A percentile compares a stretch with the other conserved stretches of the same genome.
Evolutionary conservation across 805 yeast genomes (phyloP).

Genomic region (Komagataella pseudopastoris): DNA sequence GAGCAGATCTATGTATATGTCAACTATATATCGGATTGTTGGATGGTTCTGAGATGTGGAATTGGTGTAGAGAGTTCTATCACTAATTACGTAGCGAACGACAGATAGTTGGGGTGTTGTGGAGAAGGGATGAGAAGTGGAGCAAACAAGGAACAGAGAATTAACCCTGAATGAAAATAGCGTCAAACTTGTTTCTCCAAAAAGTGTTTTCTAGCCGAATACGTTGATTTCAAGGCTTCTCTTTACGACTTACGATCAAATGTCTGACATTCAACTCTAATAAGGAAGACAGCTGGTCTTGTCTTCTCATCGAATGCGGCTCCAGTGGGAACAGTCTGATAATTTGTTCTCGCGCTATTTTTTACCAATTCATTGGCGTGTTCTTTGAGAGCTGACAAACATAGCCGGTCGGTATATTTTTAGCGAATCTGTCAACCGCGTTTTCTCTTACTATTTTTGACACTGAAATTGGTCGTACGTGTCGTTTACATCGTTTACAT

Average conservation of each 20-base stretch:
- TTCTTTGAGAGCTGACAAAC: background rate
- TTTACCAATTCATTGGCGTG: background rate
- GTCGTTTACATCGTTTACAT: background rate
- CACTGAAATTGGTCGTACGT: background rate
- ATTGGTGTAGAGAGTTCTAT: background rate
- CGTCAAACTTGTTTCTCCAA: too few species aligned
- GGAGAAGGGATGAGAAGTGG: background rate
- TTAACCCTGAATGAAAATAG: too few species aligned
- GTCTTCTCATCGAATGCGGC: too few species aligned
- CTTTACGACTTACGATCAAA: too few species aligned
- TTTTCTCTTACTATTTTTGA: too few species aligned
- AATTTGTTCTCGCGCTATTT: background rate
- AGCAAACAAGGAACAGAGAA: background rate
- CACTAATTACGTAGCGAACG: background rate
- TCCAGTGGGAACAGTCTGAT: too few species aligned
- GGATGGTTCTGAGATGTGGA: background rate
- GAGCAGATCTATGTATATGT: background rate
- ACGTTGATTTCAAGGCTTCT: too few species aligned
- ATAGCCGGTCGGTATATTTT: background rate
- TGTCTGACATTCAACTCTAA: too few species aligned
- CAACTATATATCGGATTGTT: background rate
- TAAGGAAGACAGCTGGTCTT: too few species aligned
- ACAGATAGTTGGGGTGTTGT: background rate
- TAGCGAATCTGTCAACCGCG: background rate
- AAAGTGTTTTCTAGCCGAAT: too few species aligned